Evolutionary conservation across 768 basidiomycete genomes (phyloP).

Genomic region (Suillus subaureus): DNA sequence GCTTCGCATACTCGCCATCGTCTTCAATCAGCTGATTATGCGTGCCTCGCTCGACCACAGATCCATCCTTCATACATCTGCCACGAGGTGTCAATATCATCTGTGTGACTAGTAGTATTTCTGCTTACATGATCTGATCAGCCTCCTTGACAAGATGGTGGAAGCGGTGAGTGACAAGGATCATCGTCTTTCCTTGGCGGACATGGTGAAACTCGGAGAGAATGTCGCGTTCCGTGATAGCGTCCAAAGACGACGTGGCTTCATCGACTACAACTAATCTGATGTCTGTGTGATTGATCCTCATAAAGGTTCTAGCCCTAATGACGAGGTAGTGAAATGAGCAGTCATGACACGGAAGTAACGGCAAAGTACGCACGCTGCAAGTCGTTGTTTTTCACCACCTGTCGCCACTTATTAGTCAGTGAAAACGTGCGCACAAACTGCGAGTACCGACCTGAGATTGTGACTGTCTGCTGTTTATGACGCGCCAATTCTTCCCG

Average conservation of each 20-base stretch:
- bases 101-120: not conserved
- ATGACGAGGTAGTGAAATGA: not conserved
- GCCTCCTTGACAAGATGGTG: slow-evolving; percentile 50
- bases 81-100: slow-evolving; percentile 2
- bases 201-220: slow-evolving; percentile 40
- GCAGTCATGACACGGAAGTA: not conserved
- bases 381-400: slow-evolving; percentile 51
- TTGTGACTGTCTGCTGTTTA: slow-evolving; percentile 25
- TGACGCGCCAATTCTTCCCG: slow-evolving; percentile 22
- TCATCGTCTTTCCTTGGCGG: slow-evolving; percentile 51
- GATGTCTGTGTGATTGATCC: slow-evolving; percentile 33
- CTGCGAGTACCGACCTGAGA: slow-evolving; percentile 19
- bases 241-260: slow-evolving; percentile 58
- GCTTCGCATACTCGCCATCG: slow-evolving; percentile 27
- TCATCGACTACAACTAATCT: slow-evolving; percentile 59
- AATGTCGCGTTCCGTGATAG: slow-evolving; percentile 52
- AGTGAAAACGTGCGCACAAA: slow-evolving; percentile 12
- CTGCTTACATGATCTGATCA: slow-evolving; percentile 52
- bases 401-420: slow-evolving; percentile 20
- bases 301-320: slow-evolving; percentile 52
- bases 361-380: slow-evolving; percentile 42
- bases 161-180: slow-evolving; percentile 61
- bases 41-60: slow-evolving; percentile 32
- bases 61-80: slow-evolving; percentile 37
- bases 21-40: slow-evolving; percentile 30